Percentiles rank a stretch among this genome's conserved stretches.
These are phyloP conservation scores for Syncephalastrum racemosum DNA, from an alignment of 371 early-diverging fungal genomes.

Conservation along the genomic window DNA sequence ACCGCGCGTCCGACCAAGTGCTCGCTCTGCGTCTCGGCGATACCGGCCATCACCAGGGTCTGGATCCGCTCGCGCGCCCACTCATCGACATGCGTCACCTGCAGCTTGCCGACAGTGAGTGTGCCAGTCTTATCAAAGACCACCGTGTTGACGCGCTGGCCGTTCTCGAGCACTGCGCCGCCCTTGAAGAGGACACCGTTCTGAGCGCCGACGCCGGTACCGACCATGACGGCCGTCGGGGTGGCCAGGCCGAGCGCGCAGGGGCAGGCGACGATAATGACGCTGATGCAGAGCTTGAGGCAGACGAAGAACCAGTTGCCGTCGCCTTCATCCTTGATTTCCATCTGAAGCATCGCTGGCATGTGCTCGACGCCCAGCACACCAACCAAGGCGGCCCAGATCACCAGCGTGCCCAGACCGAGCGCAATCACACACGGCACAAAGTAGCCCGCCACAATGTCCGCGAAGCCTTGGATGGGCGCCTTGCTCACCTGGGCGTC, in stretches of 20 bases:
- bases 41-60: constrained; percentile 49
- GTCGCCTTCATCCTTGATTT: constrained; percentile 52
- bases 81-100: constrained; percentile 57
- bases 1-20: constrained; percentile 89
- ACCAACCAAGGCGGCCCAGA: constrained; percentile 72
- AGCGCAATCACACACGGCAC: constrained; percentile 83
- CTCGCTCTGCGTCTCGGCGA: constrained; percentile 83
- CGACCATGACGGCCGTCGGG: constrained; percentile 98
- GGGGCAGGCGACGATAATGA: constrained; percentile 96
- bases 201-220: constrained; percentile 94
- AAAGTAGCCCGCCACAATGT: constrained; percentile 84
- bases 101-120: constrained; percentile 81
- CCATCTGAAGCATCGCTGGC: constrained; percentile 56
- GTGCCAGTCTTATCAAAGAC: constrained; percentile 99
- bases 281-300: constrained; percentile 88
- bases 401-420: constrained; percentile 70
- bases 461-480: constrained; percentile 85
- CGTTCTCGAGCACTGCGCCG: constrained; percentile 81
- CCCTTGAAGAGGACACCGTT: constrained; percentile 89
- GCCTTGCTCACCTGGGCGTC: constrained; percentile 86
- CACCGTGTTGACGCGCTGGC: constrained; percentile 77
- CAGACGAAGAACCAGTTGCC: constrained; percentile 78
- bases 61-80: constrained; percentile 18
- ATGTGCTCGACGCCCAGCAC: constrained; percentile 41
- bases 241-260: constrained; percentile 95